Base-by-base conservation (phyloP, 768 basidiomycete species). In the Lactifluus subvellereus region DNA sequence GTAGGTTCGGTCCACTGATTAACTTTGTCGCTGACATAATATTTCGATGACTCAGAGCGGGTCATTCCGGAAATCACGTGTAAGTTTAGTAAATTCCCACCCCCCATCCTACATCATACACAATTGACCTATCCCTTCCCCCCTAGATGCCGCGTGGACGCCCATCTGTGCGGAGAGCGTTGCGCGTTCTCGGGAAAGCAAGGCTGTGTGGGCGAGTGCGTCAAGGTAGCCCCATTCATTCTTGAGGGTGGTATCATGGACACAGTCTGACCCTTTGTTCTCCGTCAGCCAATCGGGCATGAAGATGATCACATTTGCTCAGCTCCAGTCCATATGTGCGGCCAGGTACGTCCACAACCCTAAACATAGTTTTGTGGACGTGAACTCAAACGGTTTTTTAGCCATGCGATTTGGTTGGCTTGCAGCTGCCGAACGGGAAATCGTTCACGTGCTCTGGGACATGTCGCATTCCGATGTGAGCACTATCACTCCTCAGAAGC, bases 11-110 rank as follows among this genome's bases (percentile, higher is more conserved):
- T 8, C 32, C 18, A 59, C 20, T 16, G 18, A 20, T 57, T 7
- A 11, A 7, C 33, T 37, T 14, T 8, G 22, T 27, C 47, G 30
- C 62, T 54, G 3, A 38, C 20, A 27, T 4, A 5, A 43, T 38
- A 4, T 16, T 32, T 51, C 30, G 16, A 14, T 20, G 14, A n/a
- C 45, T 49, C 60, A 85, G 84, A 18, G 84, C 83, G 33, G 85
- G 85, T 0, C 84, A 86, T 61, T 69, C 77, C 16, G 83, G 81
- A 22, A 74, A 73, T 18, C 84, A 86, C 64, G 77, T 84, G 85
- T 84, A 69, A 20, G 51, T 33, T 32, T 22, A 27, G 27, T 4
- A 8, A 13, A 20, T 13, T 45, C 6, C 38, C 27, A 20, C 20
- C 2, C 1, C 6, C 38, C 27, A 20, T 14, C 2, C 1, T 53